A percentile compares a stretch with the other conserved stretches of the same genome.
Conservation (phyloP, 208 protist genomes). For the Wallacemonas sp. region DNA sequence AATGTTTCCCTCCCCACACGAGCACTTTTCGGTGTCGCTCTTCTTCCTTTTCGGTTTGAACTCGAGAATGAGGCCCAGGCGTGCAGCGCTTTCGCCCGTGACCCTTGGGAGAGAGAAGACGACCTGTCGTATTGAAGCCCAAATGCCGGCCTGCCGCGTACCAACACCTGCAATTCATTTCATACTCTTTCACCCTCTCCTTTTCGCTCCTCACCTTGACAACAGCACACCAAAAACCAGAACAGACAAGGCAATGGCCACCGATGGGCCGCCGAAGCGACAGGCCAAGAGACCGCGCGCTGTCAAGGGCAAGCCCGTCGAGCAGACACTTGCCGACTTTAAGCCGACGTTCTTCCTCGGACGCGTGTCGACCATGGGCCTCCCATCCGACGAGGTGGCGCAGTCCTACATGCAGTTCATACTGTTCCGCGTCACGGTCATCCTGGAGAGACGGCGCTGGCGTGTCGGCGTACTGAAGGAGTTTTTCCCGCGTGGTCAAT, state of each 20-base stretch:
- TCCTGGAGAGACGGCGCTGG: conserved; percentile 63
- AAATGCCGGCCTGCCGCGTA: too few relatives aligned
- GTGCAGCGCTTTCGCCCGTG: too few relatives aligned
- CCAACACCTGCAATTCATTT: too few relatives aligned
- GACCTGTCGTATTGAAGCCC: too few relatives aligned
- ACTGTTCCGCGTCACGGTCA: conserved; percentile 39
- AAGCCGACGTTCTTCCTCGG: neutral
- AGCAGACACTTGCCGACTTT: neutral
- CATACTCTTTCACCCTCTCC: too few relatives aligned
- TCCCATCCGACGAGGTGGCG: conserved; percentile 51
- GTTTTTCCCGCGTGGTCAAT: conserved; percentile 80
- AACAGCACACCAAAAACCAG: neutral
- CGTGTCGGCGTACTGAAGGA: conserved; percentile 68
- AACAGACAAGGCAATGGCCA: neutral
- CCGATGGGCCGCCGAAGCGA: neutral
- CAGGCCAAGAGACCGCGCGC: neutral
- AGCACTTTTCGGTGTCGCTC: too few relatives aligned
- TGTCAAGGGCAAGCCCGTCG: neutral
- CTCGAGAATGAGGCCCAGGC: too few relatives aligned
- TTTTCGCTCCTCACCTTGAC: too few relatives aligned
- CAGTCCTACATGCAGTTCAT: conserved; percentile 72
- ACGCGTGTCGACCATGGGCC: conserved; percentile 7
- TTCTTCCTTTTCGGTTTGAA: too few relatives aligned
- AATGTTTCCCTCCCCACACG: too few relatives aligned
- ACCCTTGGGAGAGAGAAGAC: too few relatives aligned